Evolutionary conservation across 129 eudicot species (phyloP), one percentile per base, ranked within the genome.

Genomic region (Dittrichia graveolens): DNA sequence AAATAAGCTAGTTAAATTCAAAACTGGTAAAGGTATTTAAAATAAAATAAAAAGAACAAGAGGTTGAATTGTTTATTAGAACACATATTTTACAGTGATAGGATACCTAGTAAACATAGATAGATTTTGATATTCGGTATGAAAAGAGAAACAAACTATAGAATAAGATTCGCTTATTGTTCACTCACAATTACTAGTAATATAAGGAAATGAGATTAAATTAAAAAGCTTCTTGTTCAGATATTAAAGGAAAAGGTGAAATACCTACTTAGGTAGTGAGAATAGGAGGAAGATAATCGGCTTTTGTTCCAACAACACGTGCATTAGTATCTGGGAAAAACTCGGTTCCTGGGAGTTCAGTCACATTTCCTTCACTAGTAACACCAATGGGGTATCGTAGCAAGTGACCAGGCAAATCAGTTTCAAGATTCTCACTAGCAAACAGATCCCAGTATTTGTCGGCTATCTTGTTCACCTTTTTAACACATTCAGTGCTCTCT

Each of bases 381-480:
- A 90, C 64, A 0, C 82, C 91, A 58, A 90, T 38, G 7, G 96
- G 96, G 79, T 90, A 90, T 0, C 91, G 79, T 44, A 90, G 91
- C 88, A 90, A 73, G 79, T 90, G 96, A n/a, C 96, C 96, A 1
- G 96, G 94, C 42, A 90, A 75, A 60, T 90, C 96, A 12, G 57
- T 14, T 67, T 90, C 94, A 0, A 87, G 83, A 56, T 7, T 75
- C 43, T 87, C 91, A 60, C 85, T 78, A 0, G 96, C 69, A 61
- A 42, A 90, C 6, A 90, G 78, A 48, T 87, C 90, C 96, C 96
- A 90, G 65, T 90, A 87, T 50, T 79, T 87, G 38, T 90, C 91
- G 7, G 93, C 76, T 3, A 87, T 76, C n/a, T 77, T 56, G 69
- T 90, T 90, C 54, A 90, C 89, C 44, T 85, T 87, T 48, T 65